Evolutionary conservation across 2,329 filamentous ascomycete species (phyloP).

Genomic region (Lasiodiplodia sp.): DNA sequence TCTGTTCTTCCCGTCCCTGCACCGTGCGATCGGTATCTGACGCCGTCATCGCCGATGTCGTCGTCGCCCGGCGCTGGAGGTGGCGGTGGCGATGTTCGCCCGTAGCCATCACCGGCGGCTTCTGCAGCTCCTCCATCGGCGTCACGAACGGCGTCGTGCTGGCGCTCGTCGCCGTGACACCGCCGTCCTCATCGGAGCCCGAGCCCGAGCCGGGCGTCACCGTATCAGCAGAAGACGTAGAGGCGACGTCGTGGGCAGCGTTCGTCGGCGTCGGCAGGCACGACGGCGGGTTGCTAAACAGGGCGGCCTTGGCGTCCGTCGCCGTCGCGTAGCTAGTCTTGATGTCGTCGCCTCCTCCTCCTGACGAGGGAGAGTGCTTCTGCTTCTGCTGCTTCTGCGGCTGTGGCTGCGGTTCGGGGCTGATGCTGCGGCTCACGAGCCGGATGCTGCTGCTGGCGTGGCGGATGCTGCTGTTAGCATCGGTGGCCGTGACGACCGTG

Average conservation of each 20-base stretch:
- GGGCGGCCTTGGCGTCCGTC: constrained; percentile 27
- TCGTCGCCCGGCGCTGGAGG: background rate
- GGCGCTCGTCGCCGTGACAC: background rate
- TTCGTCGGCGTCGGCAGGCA: constrained; percentile 3
- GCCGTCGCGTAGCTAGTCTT: background rate
- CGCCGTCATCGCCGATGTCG: background rate
- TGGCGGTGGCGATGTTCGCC: background rate
- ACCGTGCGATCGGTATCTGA: background rate
- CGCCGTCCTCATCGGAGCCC: background rate
- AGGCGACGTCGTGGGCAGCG: background rate
- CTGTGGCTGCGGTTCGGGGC: background rate
- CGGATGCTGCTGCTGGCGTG: background rate
- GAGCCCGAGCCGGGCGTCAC: background rate
- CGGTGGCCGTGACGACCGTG: background rate
- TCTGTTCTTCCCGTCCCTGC: background rate
- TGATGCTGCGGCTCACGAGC: background rate
- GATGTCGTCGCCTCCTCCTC: background rate
- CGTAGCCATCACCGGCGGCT: background rate
- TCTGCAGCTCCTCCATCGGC: background rate
- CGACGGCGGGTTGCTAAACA: constrained; percentile 30
- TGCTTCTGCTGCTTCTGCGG: background rate
- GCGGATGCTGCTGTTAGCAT: background rate
- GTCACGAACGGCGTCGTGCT: background rate
- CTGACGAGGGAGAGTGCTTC: background rate
- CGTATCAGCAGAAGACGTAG: background rate